Percentiles rank a stretch among this genome's conserved stretches.
phyloP scores from a whole-genome alignment of 1,139 yeast species.

The Arxiozyma slooffiae region DNA sequence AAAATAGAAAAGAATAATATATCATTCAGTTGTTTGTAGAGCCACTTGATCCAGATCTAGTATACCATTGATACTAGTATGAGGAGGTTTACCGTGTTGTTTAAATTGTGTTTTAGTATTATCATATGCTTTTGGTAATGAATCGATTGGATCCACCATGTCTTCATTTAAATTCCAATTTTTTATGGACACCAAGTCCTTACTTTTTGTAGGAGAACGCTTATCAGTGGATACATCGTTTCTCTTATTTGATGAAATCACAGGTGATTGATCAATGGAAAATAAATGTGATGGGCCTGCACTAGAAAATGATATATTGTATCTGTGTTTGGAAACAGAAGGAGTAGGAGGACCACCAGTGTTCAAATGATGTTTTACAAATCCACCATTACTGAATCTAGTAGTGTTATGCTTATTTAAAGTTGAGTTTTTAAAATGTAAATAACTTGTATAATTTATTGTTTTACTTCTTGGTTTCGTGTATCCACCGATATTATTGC shows the following conservation, averaged over 20 bases:
- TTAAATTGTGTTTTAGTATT: not conserved
- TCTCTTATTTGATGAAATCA: not conserved
- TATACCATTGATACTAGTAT: conserved; percentile 3
- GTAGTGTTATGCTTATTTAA: not conserved
- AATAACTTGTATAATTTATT: conserved; percentile 1
- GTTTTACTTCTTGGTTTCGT: conserved; percentile 1
- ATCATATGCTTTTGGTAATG: not conserved
- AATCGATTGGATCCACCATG: conserved; percentile 1
- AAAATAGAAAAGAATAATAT: not conserved
- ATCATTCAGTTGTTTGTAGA: conserved; percentile 3
- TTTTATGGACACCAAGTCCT: not conserved
- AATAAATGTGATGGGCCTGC: conserved; percentile 3
- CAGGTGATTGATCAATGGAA: conserved; percentile 4
- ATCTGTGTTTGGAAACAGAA: conserved; percentile 41
- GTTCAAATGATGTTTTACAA: not conserved
- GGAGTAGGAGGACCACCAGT: conserved; percentile 10
- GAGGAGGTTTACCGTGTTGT: not conserved
- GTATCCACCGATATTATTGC: not conserved
- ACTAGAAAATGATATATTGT: conserved; percentile 35
- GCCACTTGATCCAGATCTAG: conserved; percentile 4
- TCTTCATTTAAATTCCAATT: conserved; percentile 1
- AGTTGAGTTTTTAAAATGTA: not conserved
- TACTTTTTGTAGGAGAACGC: not conserved
- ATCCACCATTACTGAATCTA: not conserved
- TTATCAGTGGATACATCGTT: not conserved